Conservation (phyloP, 2,329 filamentous ascomycete genomes). For the Claviceps arundinis region DNA sequence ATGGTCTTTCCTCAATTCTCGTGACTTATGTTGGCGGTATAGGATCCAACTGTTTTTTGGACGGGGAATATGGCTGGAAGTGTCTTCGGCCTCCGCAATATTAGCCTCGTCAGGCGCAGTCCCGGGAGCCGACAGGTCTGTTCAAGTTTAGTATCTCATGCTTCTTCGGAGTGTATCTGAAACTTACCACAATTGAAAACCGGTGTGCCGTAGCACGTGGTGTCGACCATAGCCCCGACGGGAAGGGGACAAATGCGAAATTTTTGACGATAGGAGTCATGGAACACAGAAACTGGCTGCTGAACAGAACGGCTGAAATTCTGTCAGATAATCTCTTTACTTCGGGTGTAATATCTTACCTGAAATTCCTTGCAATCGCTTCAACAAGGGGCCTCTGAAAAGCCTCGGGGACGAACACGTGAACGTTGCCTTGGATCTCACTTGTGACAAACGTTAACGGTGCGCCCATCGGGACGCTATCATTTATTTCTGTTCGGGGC, state of each 20-base stretch:
- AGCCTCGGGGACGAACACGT: conserved; percentile 14
- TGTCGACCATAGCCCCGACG: conserved; percentile 6
- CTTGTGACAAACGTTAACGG: conserved; percentile 14
- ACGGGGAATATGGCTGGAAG: conserved; percentile 12
- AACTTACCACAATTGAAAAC: conserved; percentile 12
- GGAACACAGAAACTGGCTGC: conserved; percentile 15
- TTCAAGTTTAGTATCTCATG: neutral
- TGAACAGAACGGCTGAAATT: conserved; percentile 11
- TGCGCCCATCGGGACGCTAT: conserved; percentile 3
- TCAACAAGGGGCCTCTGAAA: conserved; percentile 10
- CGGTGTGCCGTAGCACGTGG: conserved; percentile 8
- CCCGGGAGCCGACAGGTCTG: neutral
- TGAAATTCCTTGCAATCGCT: conserved; percentile 14
- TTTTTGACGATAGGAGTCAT: conserved; percentile 11
- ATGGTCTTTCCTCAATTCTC: conserved; percentile 11
- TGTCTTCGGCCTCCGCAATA: neutral
- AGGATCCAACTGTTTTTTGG: conserved; percentile 22
- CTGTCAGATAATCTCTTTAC: neutral
- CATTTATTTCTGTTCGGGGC: conserved; percentile 2
- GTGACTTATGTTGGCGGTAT: conserved; percentile 17
- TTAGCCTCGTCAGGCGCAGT: neutral
- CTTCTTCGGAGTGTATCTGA: neutral
- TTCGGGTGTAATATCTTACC: conserved; percentile 8
- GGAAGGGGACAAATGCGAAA: conserved; percentile 15
- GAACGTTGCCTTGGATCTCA: conserved; percentile 11